phyloP scores from a whole-genome alignment of 768 basidiomycete genomes.

The Amanita rubescens region DNA sequence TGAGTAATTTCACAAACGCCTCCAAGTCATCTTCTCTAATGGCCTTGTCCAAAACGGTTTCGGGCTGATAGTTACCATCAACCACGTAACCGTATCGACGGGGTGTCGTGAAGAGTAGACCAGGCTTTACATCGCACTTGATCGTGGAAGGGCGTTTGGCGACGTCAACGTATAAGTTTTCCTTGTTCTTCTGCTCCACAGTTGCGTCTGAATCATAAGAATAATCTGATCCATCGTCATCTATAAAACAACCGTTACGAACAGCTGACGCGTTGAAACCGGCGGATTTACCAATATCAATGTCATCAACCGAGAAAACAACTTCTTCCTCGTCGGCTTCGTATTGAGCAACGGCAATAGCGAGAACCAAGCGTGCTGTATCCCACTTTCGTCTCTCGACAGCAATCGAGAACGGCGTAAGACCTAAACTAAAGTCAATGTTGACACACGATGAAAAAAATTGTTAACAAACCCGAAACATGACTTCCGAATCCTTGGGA shows the following conservation, averaged over 20 bases:
- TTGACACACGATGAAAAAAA: neutral
- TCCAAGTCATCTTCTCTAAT: slow-evolving; percentile 41
- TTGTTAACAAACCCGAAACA: slow-evolving; percentile 16
- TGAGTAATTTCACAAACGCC: slow-evolving; percentile 38
- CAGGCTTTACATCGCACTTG: slow-evolving; percentile 31
- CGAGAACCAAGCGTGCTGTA: slow-evolving; percentile 50
- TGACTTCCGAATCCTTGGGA: slow-evolving; percentile 8
- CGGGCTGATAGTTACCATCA: neutral
- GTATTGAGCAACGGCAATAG: slow-evolving; percentile 50
- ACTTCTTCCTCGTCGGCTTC: slow-evolving; percentile 12
- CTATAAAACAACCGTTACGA: neutral
- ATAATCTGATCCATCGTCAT: slow-evolving; percentile 35
- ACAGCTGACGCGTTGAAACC: too few relatives aligned
- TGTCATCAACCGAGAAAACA: slow-evolving; percentile 3
- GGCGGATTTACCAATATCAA: neutral
- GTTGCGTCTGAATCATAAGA: slow-evolving; percentile 25
- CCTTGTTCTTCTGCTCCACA: slow-evolving; percentile 25
- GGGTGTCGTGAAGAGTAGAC: neutral
- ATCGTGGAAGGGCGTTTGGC: slow-evolving; percentile 40
- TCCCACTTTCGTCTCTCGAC: slow-evolving; percentile 44
- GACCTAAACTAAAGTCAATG: too few relatives aligned
- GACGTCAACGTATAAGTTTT: slow-evolving; percentile 31
- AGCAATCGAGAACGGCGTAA: too few relatives aligned
- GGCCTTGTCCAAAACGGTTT: slow-evolving; percentile 25
- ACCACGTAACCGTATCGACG: neutral